These are phyloP conservation scores for Ambrosiella beaveri DNA, from an alignment of 2,329 filamentous ascomycete genomes.

Conservation along the genomic window DNA sequence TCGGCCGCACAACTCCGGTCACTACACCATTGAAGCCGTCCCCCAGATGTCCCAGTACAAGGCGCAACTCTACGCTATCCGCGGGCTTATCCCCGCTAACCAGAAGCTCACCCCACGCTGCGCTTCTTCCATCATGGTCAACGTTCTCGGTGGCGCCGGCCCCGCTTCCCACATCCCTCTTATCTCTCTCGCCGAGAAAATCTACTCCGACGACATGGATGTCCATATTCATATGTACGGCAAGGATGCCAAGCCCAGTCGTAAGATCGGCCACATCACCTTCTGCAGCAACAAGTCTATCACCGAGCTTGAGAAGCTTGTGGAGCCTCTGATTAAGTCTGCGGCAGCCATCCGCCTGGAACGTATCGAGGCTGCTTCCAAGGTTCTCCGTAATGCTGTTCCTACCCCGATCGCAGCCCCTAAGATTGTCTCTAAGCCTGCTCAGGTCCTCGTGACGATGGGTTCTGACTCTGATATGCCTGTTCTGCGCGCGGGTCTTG, in stretches of 20 bases:
- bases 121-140: slow-evolving; percentile 57
- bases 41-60: slow-evolving; percentile 79
- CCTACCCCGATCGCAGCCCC: slow-evolving; percentile 6
- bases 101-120: slow-evolving; percentile 39
- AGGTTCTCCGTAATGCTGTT: slow-evolving; percentile 22
- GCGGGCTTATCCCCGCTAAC: slow-evolving; percentile 43
- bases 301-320: slow-evolving; percentile 39
- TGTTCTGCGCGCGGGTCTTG: slow-evolving; percentile 46
- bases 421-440: slow-evolving; percentile 9
- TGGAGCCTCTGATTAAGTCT: slow-evolving; percentile 51
- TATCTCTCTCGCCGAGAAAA: slow-evolving; percentile 27
- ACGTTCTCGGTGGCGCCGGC: slow-evolving; percentile 55
- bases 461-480: slow-evolving; percentile 64
- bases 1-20: slow-evolving; percentile 73
- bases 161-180: slow-evolving; percentile 43
- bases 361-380: slow-evolving; percentile 26
- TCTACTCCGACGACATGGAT: slow-evolving; percentile 29
- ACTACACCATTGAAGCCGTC: slow-evolving; percentile 88
- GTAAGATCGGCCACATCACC: slow-evolving; percentile 93
- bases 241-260: slow-evolving; percentile 69
- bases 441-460: slow-evolving; percentile 57
- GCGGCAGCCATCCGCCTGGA: slow-evolving; percentile 43
- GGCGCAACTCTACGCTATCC: slow-evolving; percentile 71
- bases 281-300: slow-evolving; percentile 52
- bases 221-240: slow-evolving; percentile 72